Base-by-base conservation (phyloP, 805 yeast genomes). In the Saccharomycopsis oosterbeekiorum region DNA sequence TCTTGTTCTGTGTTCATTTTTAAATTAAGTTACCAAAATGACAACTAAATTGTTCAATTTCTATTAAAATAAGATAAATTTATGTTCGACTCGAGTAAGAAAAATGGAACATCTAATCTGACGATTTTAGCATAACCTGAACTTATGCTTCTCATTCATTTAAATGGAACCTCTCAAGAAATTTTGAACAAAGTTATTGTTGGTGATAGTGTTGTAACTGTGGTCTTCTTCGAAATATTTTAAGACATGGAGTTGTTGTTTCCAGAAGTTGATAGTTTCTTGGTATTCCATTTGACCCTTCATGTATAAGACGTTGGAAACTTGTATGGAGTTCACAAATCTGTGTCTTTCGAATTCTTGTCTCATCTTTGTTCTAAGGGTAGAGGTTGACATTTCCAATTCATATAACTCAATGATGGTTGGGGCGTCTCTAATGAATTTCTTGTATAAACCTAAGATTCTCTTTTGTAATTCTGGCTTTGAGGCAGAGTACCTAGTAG, bases 221-320 rank as follows among this genome's bases (percentile, higher is more conserved):
- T 80, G 80, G 71, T 81, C 85, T 67, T 84, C 84, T 67, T 85
- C 88, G 68, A 89, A 89, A 77, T 85, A 89, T 74, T 86, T 83
- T 84, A 87, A 78, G 55, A 89, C 89, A 73, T 89, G 96, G 65
- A 92, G 82, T 70, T 83, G 84, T 78, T 89, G 96, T 73, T 89
- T 89, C 96, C 96, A 89, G 77, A 89, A 89, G 75, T 89, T 89
- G 69, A 85, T 80, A 69, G 88, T 79, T 71, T 89, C 96, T 75
- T 89, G 96, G 74, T 84, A 89, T 73, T 89, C 96, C 94, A 88
- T 88, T 69, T 88, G 91, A 6, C 93, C 96, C 76, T 88, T 87
- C 76, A 88, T 84, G 67, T 83, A 82, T 62, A 89, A 77, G 17
- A 87, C 80, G 73, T 89, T 89, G 65, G 80, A 78, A 55, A 86